These are phyloP conservation scores for Lasiosphaeria miniovina DNA, from an alignment of 495 filamentous ascomycete species.

Conservation along the genomic window DNA sequence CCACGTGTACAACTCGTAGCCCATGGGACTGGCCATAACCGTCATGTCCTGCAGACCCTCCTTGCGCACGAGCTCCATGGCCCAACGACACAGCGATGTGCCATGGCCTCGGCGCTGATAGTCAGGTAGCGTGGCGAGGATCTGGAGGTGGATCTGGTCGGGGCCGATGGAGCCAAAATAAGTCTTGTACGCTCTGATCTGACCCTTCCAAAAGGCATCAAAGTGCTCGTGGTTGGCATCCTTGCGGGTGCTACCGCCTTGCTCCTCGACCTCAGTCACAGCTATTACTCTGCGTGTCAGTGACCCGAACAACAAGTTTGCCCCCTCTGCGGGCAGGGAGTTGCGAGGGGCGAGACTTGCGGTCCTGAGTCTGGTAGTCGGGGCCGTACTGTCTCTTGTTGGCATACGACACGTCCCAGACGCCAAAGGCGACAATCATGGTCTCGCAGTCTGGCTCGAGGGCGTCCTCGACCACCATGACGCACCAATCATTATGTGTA, in stretches of 20 bases:
- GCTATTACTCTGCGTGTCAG: constrained; percentile 12
- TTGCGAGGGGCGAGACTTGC: constrained; percentile 19
- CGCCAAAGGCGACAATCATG: constrained; percentile 29
- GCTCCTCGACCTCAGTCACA: constrained; percentile 24
- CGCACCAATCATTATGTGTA: constrained; percentile 31
- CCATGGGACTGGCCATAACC: constrained; percentile 41
- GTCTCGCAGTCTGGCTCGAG: constrained; percentile 17
- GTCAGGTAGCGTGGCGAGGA: constrained; percentile 32
- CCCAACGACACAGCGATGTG: constrained; percentile 33
- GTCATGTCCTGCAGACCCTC: constrained; percentile 25
- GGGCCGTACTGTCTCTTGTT: constrained; percentile 32
- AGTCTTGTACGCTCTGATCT: constrained; percentile 25
- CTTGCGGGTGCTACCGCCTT: constrained; percentile 24
- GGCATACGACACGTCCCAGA: constrained; percentile 34
- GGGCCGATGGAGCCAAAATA: constrained; percentile 28
- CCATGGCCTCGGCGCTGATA: constrained; percentile 34
- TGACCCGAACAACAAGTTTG: not conserved
- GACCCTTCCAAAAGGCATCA: constrained; percentile 28
- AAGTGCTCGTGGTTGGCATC: constrained; percentile 35
- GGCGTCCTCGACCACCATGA: constrained; percentile 35
- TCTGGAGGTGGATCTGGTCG: constrained; percentile 35
- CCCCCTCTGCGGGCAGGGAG: not conserved
- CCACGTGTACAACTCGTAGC: constrained; percentile 29
- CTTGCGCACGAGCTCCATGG: constrained; percentile 24
- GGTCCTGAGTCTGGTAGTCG: constrained; percentile 28